Conservation (phyloP, 371 early-diverging fungal genomes). For the Mortierella sp. region DNA sequence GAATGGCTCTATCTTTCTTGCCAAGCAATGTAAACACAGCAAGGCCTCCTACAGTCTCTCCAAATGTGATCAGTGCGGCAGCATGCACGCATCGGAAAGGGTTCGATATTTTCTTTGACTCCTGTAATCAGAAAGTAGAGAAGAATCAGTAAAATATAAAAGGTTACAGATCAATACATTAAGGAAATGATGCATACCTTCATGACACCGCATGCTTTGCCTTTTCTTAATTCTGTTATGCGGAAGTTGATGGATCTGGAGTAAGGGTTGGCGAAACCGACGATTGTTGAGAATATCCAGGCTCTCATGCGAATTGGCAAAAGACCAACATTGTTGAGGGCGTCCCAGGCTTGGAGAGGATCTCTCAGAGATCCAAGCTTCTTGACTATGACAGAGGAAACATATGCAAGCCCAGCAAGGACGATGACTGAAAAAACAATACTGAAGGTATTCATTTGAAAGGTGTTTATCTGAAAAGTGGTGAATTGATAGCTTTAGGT, state of each 20-base stretch:
- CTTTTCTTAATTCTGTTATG: constrained; percentile 53
- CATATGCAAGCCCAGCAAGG: constrained; percentile 5
- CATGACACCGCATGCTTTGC: constrained; percentile 54
- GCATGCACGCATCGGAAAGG: constrained; percentile 64
- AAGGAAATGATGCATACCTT: constrained; percentile 22
- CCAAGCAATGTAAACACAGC: constrained; percentile 62
- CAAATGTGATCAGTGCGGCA: constrained; percentile 70
- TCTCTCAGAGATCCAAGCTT: constrained; percentile 37
- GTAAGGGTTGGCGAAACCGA: constrained; percentile 53
- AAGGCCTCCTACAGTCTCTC: constrained; percentile 70
- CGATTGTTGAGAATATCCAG: constrained; percentile 50
- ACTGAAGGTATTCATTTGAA: not conserved
- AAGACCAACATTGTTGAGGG: constrained; percentile 36
- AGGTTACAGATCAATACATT: not conserved
- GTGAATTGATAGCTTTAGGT: not conserved
- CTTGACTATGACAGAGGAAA: constrained; percentile 17
- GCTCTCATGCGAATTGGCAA: constrained; percentile 47
- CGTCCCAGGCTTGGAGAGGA: constrained; percentile 48
- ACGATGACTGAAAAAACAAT: constrained; percentile 1
- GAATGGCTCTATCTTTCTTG: constrained; percentile 62
- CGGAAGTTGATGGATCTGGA: constrained; percentile 50
- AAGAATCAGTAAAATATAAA: not conserved
- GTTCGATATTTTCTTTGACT: constrained; percentile 43
- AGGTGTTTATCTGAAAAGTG: not conserved
- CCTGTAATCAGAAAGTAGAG: constrained; percentile 13